A percentile compares a stretch with the other conserved stretches of the same genome.
Conservation (phyloP, 2,329 filamentous ascomycete species). For the Colletotrichum musae region DNA sequence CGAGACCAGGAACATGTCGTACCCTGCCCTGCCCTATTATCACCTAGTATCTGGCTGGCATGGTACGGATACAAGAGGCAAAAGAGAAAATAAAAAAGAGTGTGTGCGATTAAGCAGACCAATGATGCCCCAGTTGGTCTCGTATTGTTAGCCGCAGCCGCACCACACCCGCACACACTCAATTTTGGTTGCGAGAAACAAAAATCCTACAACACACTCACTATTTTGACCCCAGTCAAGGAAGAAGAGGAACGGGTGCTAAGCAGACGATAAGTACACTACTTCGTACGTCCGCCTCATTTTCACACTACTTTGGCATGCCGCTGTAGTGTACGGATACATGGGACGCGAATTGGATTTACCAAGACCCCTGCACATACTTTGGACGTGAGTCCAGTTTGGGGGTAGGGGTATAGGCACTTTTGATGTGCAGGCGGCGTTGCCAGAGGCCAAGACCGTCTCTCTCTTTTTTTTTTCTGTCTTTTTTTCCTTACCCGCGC, state of each 20-base stretch:
- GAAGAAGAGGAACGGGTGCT: no score
- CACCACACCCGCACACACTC: constrained; percentile 30
- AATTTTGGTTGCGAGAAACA: constrained; percentile 24
- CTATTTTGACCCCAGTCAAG: not conserved
- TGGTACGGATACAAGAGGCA: no score
- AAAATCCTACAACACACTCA: constrained; percentile 9
- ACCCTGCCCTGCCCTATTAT: constrained; percentile 24
- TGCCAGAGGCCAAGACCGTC: constrained; percentile 44
- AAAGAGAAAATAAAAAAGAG: no score
- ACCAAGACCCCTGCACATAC: constrained; percentile 18
- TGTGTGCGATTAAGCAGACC: not conserved
- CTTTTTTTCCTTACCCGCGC: not conserved
- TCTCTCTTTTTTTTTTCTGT: constrained; percentile 24
- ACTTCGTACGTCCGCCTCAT: no score
- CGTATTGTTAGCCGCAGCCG: constrained; percentile 36
- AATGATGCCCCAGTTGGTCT: constrained; percentile 14
- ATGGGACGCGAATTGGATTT: not conserved
- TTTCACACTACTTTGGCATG: constrained; percentile 4
- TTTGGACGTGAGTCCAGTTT: not conserved
- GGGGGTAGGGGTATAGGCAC: constrained; percentile 10
- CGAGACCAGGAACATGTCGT: not conserved
- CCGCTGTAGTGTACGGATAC: not conserved
- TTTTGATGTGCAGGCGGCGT: constrained; percentile 26
- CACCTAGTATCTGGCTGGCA: constrained; percentile 2
- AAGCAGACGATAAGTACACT: no score